Base-by-base conservation (phyloP, 2,329 filamentous ascomycete species). In the Neopestalotiopsis sp. region DNA sequence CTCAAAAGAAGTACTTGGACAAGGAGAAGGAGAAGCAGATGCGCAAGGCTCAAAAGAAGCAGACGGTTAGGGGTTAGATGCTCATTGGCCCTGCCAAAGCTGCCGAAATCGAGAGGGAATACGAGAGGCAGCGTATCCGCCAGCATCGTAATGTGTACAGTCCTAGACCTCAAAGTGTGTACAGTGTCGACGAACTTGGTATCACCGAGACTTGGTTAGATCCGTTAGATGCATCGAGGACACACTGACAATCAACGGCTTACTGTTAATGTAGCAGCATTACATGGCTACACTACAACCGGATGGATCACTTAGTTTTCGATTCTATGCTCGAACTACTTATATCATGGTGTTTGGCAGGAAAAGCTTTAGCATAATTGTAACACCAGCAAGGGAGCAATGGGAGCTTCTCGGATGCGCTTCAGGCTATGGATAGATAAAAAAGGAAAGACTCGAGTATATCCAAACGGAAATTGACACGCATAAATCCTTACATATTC, bases 1-100 rank as follows among this genome's bases (percentile, higher is more conserved):
- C 92, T 70, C 93, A 95, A 86, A 93, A 93, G 85, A 94, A 94
- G 83, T 95, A 90, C 79, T 86, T 95, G 68, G 93, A 95, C 74
- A 92, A 90, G 81, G 93, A 95, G 85, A 89, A 87, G 75, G 91
- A 94, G 78, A 93, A 91, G 87, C 91, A 92, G 81, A 69, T 86
- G 76, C 86, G 86, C 75, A 87, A 84, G 80, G 80, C 80, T 38
- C 81, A 84, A 73, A 89, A 87, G 83, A 87, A 84, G 81, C 81
- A 83, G 79, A 89, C 86, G 6, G 78, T 84, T 73, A 83, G 87
- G 52, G 87, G 78, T 38, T 89, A 82, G 67, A 28, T 28, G 24
- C 24, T 28, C 24, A 28, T 28, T 28, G 24, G 24, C 24, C 24
- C 24, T 28, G 24, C 24, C 24, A 28, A 28, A 28, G 24, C 24